Base-by-base conservation (phyloP, 345 rosid species). In the Brassica rapa region DNA sequence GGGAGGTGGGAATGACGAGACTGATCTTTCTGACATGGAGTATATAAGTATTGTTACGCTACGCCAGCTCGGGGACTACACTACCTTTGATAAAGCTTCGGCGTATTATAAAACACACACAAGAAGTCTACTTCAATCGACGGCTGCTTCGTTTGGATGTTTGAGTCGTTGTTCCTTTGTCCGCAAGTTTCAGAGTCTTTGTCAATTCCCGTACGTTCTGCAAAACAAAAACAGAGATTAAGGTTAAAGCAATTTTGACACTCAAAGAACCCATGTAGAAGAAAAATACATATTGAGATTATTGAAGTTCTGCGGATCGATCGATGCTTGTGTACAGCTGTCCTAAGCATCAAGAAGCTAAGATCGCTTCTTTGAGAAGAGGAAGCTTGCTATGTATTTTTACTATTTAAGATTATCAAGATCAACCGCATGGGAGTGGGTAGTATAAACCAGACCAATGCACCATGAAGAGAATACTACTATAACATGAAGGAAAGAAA, bases 151-250 rank as follows among this genome's bases (percentile, higher is more conserved):
- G 60, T 80, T 73, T 68, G 8, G 74, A 35, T 67, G 16, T 19
- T 62, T 68, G 33, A 16, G 12, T 72, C 15, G 73, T 59, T 71
- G 43, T 72, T 66, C 68, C 66, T 62, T 21, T 73, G 49, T 73
- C 78, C 5, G 74, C 78, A 32, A 68, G 70, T 62, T 68, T 74
- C 51, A 80, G 66, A 53, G 77, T 72, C 69, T 79, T 72, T 49
- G 82, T 79, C 77, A 79, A 7, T 67, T 79, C 82, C n/a, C 73
- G 68, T 49, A 79, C 82, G 23, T 67, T 79, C 82, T 79, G 74
- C 66, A 49, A 21, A 29, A 55, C 19, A 61, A 29, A 32, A 19
- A 32, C 63, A 55, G 16, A 71, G 15, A 21, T 19, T 8, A 53
- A 7, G 11, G 23, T 16, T 49, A 75, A 33, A 56, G 46, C 49